Conservation (phyloP, 108 stramenopile species). For the Skeletonema costatum region DNA sequence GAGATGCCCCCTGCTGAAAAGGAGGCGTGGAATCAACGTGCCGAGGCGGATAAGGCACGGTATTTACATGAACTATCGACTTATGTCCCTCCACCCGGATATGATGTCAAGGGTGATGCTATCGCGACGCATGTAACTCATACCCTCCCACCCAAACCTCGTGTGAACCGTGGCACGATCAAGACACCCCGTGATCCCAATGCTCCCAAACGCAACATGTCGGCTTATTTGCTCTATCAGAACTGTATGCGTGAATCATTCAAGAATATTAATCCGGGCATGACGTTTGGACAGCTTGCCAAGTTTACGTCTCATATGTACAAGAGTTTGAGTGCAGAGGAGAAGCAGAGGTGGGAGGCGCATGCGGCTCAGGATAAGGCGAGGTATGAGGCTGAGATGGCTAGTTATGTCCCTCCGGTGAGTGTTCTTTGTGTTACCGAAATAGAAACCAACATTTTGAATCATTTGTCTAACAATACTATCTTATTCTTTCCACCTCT, state of each 20-base stretch:
- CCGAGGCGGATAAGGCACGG: constrained; percentile 84
- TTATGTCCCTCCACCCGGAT: constrained; percentile 80
- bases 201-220: constrained; percentile 92
- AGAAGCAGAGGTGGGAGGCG: constrained; percentile 81
- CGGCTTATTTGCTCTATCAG: constrained; percentile 86
- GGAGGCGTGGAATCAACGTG: constrained; percentile 76
- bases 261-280: constrained; percentile 62
- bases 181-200: constrained; percentile 77
- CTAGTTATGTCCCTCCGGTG: constrained; percentile 66
- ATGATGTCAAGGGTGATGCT: constrained; percentile 85
- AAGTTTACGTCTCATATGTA: constrained; percentile 93
- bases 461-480: background rate
- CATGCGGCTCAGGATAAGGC: constrained; percentile 83
- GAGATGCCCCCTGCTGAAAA: constrained; percentile 79
- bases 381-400: constrained; percentile 81
- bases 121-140: constrained; percentile 50
- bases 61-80: constrained; percentile 75
- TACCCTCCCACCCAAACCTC: constrained; percentile 10
- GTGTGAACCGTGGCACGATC: constrained; percentile 60
- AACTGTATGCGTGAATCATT: constrained; percentile 90
- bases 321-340: constrained; percentile 79
- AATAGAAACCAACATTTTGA: background rate
- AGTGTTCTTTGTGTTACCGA: background rate
- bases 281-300: constrained; percentile 89
- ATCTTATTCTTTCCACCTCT: background rate